These are phyloP conservation scores for Aureoboletus auriporus DNA, from an alignment of 768 basidiomycete species.

Conservation along the genomic window DNA sequence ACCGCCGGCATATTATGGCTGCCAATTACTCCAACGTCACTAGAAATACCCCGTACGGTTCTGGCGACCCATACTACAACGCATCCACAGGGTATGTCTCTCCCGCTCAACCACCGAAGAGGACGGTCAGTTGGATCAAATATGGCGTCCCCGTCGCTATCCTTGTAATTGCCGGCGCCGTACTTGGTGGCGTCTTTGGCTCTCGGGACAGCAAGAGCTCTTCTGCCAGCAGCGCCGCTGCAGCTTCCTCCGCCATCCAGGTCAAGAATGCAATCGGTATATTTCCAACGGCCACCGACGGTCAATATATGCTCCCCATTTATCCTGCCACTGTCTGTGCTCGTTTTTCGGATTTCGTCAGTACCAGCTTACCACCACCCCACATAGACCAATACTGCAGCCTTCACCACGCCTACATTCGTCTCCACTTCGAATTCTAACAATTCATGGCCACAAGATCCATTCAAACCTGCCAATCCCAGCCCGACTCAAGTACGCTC, in stretches of 20 bases:
- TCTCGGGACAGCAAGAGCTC: conserved; percentile 46
- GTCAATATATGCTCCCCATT: conserved; percentile 73
- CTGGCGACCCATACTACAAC: conserved; percentile 66
- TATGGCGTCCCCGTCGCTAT: conserved; percentile 65
- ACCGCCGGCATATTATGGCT: conserved; percentile 33
- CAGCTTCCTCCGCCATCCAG: conserved; percentile 49
- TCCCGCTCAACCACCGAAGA: conserved; percentile 45
- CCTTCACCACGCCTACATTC: conserved; percentile 71
- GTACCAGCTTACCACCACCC: background rate
- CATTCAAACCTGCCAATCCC: conserved; percentile 66
- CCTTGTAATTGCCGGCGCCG: conserved; percentile 59
- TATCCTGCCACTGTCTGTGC: conserved; percentile 84
- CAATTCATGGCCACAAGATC: conserved; percentile 75
- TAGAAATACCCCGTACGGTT: conserved; percentile 44
- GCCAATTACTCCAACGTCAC: conserved; percentile 35
- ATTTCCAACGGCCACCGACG: conserved; percentile 77
- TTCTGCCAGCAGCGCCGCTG: conserved; percentile 24
- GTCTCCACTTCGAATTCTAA: conserved; percentile 46
- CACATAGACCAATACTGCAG: conserved; percentile 67
- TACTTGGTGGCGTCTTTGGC: conserved; percentile 80
- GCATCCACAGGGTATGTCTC: conserved; percentile 69
- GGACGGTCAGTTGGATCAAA: conserved; percentile 66
- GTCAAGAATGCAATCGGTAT: conserved; percentile 58
- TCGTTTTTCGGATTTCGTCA: background rate
- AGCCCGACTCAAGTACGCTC: conserved; percentile 56